These are phyloP conservation scores for Globisporangium rhizosaccharum DNA, from an alignment of 352 stramenopile species.

Conservation along the genomic window DNA sequence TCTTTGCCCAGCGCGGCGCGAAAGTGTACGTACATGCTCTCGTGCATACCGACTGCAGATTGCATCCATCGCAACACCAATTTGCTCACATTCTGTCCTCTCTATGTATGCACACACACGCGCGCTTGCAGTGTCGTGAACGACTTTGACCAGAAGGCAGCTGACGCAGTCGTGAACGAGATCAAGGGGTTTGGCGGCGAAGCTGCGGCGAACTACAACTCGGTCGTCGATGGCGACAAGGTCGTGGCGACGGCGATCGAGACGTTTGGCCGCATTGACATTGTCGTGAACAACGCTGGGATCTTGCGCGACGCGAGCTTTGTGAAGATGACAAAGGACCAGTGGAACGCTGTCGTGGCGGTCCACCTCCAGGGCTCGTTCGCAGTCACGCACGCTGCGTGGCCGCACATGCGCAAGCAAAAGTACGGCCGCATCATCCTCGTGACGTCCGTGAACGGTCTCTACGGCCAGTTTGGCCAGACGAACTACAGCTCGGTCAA, in stretches of 20 bases:
- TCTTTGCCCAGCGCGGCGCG: constrained; percentile 67
- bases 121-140: constrained; percentile 53
- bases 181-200: constrained; percentile 69
- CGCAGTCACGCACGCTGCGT: constrained; percentile 78
- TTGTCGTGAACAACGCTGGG: constrained; percentile 92
- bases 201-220: constrained; percentile 81
- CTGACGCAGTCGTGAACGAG: constrained; percentile 69
- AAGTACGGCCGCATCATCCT: constrained; percentile 87
- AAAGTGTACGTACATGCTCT: constrained; percentile 60
- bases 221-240: constrained; percentile 78
- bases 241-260: constrained; percentile 72
- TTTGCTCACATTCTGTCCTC: no score
- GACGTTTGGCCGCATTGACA: constrained; percentile 70
- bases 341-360: constrained; percentile 84
- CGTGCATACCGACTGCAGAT: neutral
- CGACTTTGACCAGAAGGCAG: constrained; percentile 57
- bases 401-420: constrained; percentile 85
- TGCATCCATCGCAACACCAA: no score
- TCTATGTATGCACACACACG: neutral
- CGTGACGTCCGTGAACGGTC: constrained; percentile 37
- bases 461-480: constrained; percentile 90
- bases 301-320: constrained; percentile 91
- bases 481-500: constrained; percentile 90
- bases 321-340: constrained; percentile 85
- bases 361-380: constrained; percentile 86